Conservation (phyloP, 1,284 basidiomycete species). For the Megacollybia platyphylla region DNA sequence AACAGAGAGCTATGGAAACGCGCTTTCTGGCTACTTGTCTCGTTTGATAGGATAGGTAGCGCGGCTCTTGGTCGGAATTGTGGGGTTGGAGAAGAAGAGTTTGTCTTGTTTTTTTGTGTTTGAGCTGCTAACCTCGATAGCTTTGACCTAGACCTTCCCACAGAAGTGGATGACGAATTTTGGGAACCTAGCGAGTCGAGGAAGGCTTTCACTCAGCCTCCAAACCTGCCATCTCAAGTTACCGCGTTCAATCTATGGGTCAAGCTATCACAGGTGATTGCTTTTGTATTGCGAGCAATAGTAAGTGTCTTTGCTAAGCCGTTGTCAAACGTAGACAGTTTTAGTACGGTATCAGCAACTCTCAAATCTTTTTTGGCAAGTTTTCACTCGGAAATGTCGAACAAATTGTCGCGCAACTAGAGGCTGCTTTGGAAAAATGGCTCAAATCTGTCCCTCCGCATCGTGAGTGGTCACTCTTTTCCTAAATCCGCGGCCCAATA, state of each 20-base stretch:
- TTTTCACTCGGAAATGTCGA: slow-evolving; percentile 16
- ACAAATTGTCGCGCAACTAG: slow-evolving; percentile 59
- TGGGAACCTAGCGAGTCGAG: slow-evolving; percentile 49
- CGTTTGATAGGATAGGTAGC: slow-evolving; percentile 52
- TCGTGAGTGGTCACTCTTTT: slow-evolving; percentile 26
- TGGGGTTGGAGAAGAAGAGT: slow-evolving; percentile 72
- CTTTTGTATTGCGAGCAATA: slow-evolving; percentile 58
- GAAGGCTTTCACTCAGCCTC: slow-evolving; percentile 49
- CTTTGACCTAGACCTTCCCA: slow-evolving; percentile 66
- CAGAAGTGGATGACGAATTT: slow-evolving; percentile 68
- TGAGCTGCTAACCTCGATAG: slow-evolving; percentile 19
- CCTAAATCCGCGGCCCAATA: slow-evolving; percentile 1
- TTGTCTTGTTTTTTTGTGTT: slow-evolving; percentile 14
- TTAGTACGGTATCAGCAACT: slow-evolving; percentile 65
- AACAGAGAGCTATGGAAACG: slow-evolving; percentile 71
- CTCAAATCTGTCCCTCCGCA: slow-evolving; percentile 53
- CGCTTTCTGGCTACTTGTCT: slow-evolving; percentile 62
- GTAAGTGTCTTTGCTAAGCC: slow-evolving; percentile 24
- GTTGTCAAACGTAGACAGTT: neutral
- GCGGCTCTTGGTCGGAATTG: slow-evolving; percentile 61
- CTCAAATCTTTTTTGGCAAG: slow-evolving; percentile 33
- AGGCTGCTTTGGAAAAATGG: slow-evolving; percentile 64
- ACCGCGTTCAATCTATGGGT: slow-evolving; percentile 57
- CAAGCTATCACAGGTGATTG: slow-evolving; percentile 60
- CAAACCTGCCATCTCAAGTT: slow-evolving; percentile 44